These are phyloP conservation scores for Termitomyces sp. DNA, from an alignment of 768 basidiomycete species.

Conservation along the genomic window DNA sequence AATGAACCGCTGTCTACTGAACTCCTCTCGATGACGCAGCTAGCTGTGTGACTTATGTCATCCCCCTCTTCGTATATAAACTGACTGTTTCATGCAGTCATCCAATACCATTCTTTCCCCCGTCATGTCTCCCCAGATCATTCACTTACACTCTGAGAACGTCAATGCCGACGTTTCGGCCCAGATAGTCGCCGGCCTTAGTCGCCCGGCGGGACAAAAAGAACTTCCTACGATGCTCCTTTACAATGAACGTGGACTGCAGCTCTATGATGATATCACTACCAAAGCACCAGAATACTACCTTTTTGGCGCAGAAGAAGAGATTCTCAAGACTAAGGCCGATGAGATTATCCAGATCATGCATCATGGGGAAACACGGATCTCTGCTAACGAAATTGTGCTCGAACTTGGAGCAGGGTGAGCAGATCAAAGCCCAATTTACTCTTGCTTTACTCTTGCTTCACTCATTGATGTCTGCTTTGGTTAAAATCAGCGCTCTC, in stretches of 20 bases:
- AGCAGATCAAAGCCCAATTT: conserved; percentile 20
- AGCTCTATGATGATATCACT: conserved; percentile 83
- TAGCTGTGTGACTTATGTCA: conserved; percentile 11
- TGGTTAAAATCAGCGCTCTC: conserved; percentile 49
- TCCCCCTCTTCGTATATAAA: conserved; percentile 7
- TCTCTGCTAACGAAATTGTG: conserved; percentile 47
- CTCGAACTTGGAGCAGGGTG: conserved; percentile 95
- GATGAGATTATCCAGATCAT: conserved; percentile 71
- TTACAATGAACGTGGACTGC: conserved; percentile 82
- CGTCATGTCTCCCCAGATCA: conserved; percentile 40
- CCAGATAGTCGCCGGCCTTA: conserved; percentile 51
- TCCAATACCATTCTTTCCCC: neutral
- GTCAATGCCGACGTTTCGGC: conserved; percentile 32
- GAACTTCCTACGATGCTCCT: conserved; percentile 76
- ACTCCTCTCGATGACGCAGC: conserved; percentile 1
- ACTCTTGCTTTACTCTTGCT: neutral
- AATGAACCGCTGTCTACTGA: neutral
- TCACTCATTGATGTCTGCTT: neutral
- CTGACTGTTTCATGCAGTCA: neutral
- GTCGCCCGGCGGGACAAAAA: conserved; percentile 47
- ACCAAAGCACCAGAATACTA: conserved; percentile 81
- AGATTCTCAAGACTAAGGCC: conserved; percentile 68
- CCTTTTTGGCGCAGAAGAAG: conserved; percentile 82
- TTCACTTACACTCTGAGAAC: conserved; percentile 37
- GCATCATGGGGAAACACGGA: conserved; percentile 38